Conservation (phyloP, 768 basidiomycete species). For the Lactarius vividus region DNA sequence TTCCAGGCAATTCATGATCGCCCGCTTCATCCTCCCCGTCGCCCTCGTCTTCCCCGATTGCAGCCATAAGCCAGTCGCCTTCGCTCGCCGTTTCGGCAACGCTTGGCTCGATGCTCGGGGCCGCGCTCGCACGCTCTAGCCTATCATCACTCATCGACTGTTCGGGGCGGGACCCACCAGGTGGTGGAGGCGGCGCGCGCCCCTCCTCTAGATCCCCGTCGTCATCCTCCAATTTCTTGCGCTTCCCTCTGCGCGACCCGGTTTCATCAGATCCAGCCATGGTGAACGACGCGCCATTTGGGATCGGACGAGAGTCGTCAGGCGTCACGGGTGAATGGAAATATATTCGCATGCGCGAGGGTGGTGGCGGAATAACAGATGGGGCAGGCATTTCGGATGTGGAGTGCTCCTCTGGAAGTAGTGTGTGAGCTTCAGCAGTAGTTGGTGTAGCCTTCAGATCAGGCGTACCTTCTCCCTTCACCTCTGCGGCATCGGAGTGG, state of each 20-base stretch:
- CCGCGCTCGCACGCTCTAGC: slow-evolving; percentile 56
- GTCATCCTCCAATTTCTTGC: slow-evolving; percentile 88
- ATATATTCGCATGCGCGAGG: slow-evolving; percentile 86
- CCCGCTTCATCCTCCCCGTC: slow-evolving; percentile 40
- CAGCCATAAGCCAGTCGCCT: slow-evolving; percentile 87
- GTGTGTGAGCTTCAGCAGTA: not conserved
- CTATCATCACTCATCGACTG: slow-evolving; percentile 51
- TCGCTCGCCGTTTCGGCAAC: slow-evolving; percentile 63
- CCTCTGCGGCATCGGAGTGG: slow-evolving; percentile 5
- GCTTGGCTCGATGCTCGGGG: slow-evolving; percentile 72
- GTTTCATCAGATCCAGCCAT: slow-evolving; percentile 48
- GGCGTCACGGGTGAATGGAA: slow-evolving; percentile 86
- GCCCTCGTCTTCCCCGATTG: slow-evolving; percentile 70
- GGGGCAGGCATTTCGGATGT: slow-evolving; percentile 30
- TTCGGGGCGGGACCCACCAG: slow-evolving; percentile 37
- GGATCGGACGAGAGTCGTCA: slow-evolving; percentile 76
- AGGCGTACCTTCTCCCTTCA: slow-evolving; percentile 8
- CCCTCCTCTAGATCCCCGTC: slow-evolving; percentile 77
- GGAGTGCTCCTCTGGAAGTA: slow-evolving; percentile 3
- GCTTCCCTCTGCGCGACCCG: slow-evolving; percentile 67
- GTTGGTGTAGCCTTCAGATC: slow-evolving; percentile 8
- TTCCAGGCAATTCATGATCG: slow-evolving; percentile 23
- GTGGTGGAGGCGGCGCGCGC: slow-evolving; percentile 64
- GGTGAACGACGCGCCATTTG: slow-evolving; percentile 49
- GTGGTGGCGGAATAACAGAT: slow-evolving; percentile 44